Base-by-base conservation (phyloP, 2,329 filamentous ascomycete species). In the Kalaharituber pfeilii region DNA sequence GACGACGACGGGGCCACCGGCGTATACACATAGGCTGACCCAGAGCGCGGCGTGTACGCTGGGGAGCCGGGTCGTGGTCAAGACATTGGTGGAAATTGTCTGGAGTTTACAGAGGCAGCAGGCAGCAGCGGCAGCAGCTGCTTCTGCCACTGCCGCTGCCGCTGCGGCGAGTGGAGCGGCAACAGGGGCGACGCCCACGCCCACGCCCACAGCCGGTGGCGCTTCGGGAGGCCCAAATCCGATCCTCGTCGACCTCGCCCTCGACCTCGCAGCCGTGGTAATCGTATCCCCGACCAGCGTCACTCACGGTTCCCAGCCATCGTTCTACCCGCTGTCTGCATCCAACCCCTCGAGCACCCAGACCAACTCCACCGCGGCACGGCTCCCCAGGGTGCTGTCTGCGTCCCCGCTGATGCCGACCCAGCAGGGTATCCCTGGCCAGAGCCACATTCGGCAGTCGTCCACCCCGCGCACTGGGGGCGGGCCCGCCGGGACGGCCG, bases 221-320 rank as follows among this genome's bases (percentile, higher is more conserved):
- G 18, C 30, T 6, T 18, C 30, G 13, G 6, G 6, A 13, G 30
- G 30, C 13, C 13, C 30, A 13, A 36, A 36, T 36, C 30, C 30
- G 3, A 36, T 36, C 30, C 13, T 36, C 13, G 30, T 36, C 18
- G 30, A 36, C 30, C 30, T 36, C 18, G 55, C 55, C 5, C 36
- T 57, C 26, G 57, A 59, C 51, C 26, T 59, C 11, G 55, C 56
- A 4, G 53, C 50, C 6, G 54, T 50, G 39, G 49, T 59, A 39
- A 57, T 59, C 15, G 51, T 53, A 30, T 42, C 55, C 2, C 57
- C 57, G 22, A 24, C 2, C n/a, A 47, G 2, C 20, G 4, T 3
- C n/a, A 15, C 30, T 36, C 3, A 15, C 30, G 13, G 13, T 18
- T 15, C 13, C 6, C 30, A 13, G 13, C 3, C 30, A 36, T 3